Conservation (phyloP, 2,329 filamentous ascomycete genomes). For the Fusarium setosum region DNA sequence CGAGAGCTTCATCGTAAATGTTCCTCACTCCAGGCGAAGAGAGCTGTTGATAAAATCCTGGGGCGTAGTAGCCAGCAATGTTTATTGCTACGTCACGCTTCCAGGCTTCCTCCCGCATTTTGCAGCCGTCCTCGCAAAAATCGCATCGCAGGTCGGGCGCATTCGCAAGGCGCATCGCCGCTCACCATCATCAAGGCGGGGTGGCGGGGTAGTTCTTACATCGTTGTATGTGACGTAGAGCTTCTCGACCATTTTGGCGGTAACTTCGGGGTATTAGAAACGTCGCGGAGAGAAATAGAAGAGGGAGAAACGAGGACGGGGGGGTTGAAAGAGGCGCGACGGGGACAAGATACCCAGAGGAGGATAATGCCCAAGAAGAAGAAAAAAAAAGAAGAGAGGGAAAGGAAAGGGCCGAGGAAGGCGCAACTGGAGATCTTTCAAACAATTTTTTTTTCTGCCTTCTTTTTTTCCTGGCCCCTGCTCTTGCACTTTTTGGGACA, state of each 20-base stretch:
- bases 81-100: neutral
- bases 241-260: slow-evolving; percentile 80
- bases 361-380: slow-evolving; percentile 32
- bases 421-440: slow-evolving; percentile 32
- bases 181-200: slow-evolving; percentile 38
- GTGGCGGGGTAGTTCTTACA: slow-evolving; percentile 63
- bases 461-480: slow-evolving; percentile 25
- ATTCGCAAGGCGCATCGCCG: slow-evolving; percentile 31
- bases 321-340: slow-evolving; percentile 4
- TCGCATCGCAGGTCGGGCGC: slow-evolving; percentile 13
- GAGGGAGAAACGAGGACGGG: slow-evolving; percentile 1
- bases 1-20: neutral
- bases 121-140: neutral
- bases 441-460: slow-evolving; percentile 38
- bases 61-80: neutral
- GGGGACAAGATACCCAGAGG: slow-evolving; percentile 16
- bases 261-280: slow-evolving; percentile 21
- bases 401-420: slow-evolving; percentile 29
- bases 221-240: slow-evolving; percentile 93
- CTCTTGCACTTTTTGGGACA: slow-evolving; percentile 26
- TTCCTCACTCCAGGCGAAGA: neutral
- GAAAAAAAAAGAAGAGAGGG: slow-evolving; percentile 21
- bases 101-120: neutral
- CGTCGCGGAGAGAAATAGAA: slow-evolving; percentile 15
- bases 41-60: neutral